Evolutionary conservation across 371 early-diverging fungal species (phyloP).

Genomic region (Mortierella sp.): DNA sequence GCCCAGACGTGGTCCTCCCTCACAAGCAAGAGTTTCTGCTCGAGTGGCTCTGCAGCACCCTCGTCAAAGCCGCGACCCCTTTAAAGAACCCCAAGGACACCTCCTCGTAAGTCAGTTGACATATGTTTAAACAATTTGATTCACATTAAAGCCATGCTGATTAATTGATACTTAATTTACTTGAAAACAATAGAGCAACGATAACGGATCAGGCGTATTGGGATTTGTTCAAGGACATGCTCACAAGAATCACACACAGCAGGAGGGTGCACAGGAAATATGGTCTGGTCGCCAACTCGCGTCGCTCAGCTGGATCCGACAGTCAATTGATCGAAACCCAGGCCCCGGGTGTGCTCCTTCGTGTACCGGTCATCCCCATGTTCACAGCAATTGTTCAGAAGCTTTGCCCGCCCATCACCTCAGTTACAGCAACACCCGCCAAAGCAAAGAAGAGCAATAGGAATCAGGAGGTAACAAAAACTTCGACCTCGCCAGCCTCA

Average conservation of each 20-base stretch:
- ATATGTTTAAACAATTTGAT: no score
- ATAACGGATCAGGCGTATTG: conserved; percentile 49
- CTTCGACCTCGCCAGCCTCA: not conserved
- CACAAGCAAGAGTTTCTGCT: conserved; percentile 57
- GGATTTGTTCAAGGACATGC: conserved; percentile 46
- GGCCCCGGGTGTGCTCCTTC: conserved; percentile 37
- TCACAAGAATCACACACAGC: conserved; percentile 20
- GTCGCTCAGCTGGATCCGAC: conserved; percentile 3
- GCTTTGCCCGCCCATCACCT: not conserved
- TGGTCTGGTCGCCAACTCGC: not conserved
- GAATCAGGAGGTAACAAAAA: conserved; percentile 10
- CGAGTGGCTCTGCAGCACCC: conserved; percentile 53
- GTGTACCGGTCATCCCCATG: conserved; percentile 43
- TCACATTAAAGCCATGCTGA: no score
- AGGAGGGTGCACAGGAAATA: conserved; percentile 21
- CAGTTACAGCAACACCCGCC: not conserved
- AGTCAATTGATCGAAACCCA: conserved; percentile 12
- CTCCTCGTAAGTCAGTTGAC: conserved; percentile 24
- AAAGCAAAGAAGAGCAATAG: conserved; percentile 18
- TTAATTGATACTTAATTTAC: not conserved
- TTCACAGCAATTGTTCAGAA: conserved; percentile 41
- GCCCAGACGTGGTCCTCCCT: conserved; percentile 41
- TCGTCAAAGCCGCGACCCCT: conserved; percentile 40
- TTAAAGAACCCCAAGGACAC: conserved; percentile 31
- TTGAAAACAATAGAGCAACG: conserved; percentile 7